Evolutionary conservation across 1,284 basidiomycete species (phyloP).

Genomic region (Coniophora puteana): DNA sequence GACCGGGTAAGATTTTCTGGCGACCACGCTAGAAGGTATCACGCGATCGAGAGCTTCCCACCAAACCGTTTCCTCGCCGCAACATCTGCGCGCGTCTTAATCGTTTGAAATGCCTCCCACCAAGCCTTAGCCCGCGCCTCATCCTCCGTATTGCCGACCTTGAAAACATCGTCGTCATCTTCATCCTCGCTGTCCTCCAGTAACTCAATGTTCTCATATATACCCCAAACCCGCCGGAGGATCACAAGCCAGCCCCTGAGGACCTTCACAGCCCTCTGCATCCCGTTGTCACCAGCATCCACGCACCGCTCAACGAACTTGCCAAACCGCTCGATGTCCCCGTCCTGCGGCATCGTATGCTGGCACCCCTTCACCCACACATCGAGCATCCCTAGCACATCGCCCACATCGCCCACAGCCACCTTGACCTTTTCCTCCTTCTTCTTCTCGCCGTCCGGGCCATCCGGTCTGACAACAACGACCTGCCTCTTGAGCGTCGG

Average conservation of each 20-base stretch:
- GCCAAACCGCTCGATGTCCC: slow-evolving; percentile 69
- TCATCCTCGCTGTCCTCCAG: slow-evolving; percentile 25
- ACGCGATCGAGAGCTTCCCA: no score
- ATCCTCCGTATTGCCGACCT: slow-evolving; percentile 36
- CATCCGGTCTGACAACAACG: no score
- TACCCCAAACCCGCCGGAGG: slow-evolving; percentile 52
- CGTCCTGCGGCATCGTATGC: slow-evolving; percentile 55
- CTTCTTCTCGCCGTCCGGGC: no score
- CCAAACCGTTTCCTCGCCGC: slow-evolving; percentile 63
- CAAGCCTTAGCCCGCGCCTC: slow-evolving; percentile 64
- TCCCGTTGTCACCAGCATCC: slow-evolving; percentile 57
- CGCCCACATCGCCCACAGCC: slow-evolving; percentile 55
- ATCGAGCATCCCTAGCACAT: slow-evolving; percentile 67
- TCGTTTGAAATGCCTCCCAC: slow-evolving; percentile 71
- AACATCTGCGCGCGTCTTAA: slow-evolving; percentile 60
- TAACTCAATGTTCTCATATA: slow-evolving; percentile 44
- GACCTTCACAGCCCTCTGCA: slow-evolving; percentile 65
- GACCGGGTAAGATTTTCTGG: slow-evolving; percentile 13
- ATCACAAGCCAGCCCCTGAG: slow-evolving; percentile 79
- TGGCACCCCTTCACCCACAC: slow-evolving; percentile 67
- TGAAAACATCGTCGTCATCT: no score
- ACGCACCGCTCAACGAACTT: slow-evolving; percentile 67
- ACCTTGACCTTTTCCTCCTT: slow-evolving; percentile 49
- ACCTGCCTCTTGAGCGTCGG: slow-evolving; percentile 55
- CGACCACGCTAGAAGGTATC: slow-evolving; percentile 40